Base-by-base conservation (phyloP, 768 basidiomycete species). In the Leccinum ochraceum region DNA sequence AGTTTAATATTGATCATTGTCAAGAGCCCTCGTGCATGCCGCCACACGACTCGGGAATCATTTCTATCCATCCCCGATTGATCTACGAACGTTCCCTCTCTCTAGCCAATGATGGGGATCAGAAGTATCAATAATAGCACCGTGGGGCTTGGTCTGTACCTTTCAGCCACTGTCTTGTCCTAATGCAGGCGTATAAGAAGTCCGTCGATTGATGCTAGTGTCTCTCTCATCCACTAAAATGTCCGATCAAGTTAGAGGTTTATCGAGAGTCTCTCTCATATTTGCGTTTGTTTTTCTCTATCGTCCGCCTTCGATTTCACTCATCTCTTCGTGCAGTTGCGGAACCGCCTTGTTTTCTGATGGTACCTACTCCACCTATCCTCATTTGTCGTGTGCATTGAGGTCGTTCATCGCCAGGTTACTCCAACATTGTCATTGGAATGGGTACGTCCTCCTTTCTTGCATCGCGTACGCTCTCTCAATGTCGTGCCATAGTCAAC, bases 321-420 rank as follows among this genome's bases (percentile, higher is more conserved):
- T 58, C 20, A 58, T 28, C 2, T 32, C 16, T 46, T 46, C 54
- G 55, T 56, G 55, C 63, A 92, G 90, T 16, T 93, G 92, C 71
- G 92, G 92, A 69, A 94, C 92, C 3, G 92, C 92, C 48, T 78
- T 94, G 50, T 93, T 94, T 76, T 92, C 91, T 28, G 92, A 94
- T 72, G 92, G 91, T 89, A 74, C 28, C 65, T 39, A 11, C 22
- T 26, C 56, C 37, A 37, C 16, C 17, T 17, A 42, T 42, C 7
- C 8, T 58, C 13, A 1, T 37, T n/a, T 9, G 20, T 61, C 32
- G 16, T 22, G 28, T 57, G 30, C 34, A 34, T 54, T 63, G 39
- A 69, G 8, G 16, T 28, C 26, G 48, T 58, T 54, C 24, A 48
- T 51, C 54, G 54, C 54, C 59, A 92, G 90, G 90, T 30, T 94